Base-by-base conservation (phyloP, 345 rosid genomes). In the Aquilaria malaccensis region DNA sequence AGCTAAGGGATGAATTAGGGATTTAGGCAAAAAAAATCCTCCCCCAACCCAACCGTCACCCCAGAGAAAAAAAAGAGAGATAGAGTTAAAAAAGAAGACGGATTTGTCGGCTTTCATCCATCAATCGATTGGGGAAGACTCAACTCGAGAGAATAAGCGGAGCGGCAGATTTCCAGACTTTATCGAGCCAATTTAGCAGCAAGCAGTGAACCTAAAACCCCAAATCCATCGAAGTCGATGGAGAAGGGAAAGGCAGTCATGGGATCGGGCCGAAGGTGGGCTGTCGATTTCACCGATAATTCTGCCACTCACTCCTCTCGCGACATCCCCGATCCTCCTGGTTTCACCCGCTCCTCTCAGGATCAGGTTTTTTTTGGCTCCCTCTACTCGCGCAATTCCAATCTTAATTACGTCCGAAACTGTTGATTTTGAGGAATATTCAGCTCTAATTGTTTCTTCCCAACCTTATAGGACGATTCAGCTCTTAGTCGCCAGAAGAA, bases 211-310 rank as follows among this genome's bases (percentile, higher is more conserved):
- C 22, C 22, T 22, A 22, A 22, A 22, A 22, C 22, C 22, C 22
- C 22, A 22, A 22, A 22, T 22, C 22, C 22, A 22, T 22, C 1
- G 22, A 22, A 22, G 22, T 22, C 30, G 57, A 95, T 95, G 99
- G 99, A 95, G 48, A 95, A 91, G 68, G 99, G 99, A 1, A 95
- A 95, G 82, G 97, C 80, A 70, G 96, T 91, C 64, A 80, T 95
- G 91, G 97, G 98, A 4, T 62, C 86, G 29, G 99, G 99, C 43
- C 78, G 99, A 41, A 81, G 99, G 77, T 95, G 99, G 99, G 96
- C 96, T 55, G 84, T 95, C 7, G 98, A 95, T 59, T 95, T 95
- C 86, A 78, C 91, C 32, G 99, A 91, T 67, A 81, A 85, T 69
- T 95, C 97, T 0, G 64, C 80, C n/a, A 70, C 83, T 65, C 89